Base-by-base conservation (phyloP, 2,329 filamentous ascomycete species). In the Fusarium nisikadoi region DNA sequence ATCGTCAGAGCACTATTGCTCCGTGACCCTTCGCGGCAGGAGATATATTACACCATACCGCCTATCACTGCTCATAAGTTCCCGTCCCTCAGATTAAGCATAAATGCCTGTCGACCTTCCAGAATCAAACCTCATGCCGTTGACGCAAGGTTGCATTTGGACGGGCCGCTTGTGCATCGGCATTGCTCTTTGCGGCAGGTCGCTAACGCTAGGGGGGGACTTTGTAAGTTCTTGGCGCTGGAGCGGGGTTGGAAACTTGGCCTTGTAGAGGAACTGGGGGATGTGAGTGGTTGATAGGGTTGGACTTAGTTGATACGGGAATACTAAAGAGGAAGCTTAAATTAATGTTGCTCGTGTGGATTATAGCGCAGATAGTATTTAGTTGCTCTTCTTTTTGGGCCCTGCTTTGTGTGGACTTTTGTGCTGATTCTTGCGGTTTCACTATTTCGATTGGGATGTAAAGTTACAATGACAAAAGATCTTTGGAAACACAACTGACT, bases 161-260 rank as follows among this genome's bases (percentile, higher is more conserved):
- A 46, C 65, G 70, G 70, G 23, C 70, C 70, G 70, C 65, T 47
- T 46, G 50, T 52, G 65, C 66, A 70, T 72, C 70, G 70, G 70
- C 47, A 73, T 62, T 45, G 10, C 70, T 72, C 36, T 29, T 73
- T 72, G 33, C 20, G 70, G 70, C 55, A 72, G 70, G 70, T 72
- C 60, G 47, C 54, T 45, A 54, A 20, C n/a, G 13, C 5, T 31
- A 14, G 16, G 50, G 25, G 33, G 70, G 70, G 45, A 72, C 70
- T 72, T 72, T 72, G 60, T 72, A 39, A 49, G 43, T 41, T 38
- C 70, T 72, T 72, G 70, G 70, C 70, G 36, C 25, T 38, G 10
- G 31, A 35, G 70, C 70, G 70, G 70, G 70, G 70, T 57, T 52
- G 23, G 41, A 23, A 45, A 36, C 47, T 29, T 16, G 14, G n/a